Percentiles rank a stretch among this genome's conserved stretches.
phyloP scores from a whole-genome alignment of 2,329 filamentous ascomycete genomes.

The Ceratocystis lukuohia region DNA sequence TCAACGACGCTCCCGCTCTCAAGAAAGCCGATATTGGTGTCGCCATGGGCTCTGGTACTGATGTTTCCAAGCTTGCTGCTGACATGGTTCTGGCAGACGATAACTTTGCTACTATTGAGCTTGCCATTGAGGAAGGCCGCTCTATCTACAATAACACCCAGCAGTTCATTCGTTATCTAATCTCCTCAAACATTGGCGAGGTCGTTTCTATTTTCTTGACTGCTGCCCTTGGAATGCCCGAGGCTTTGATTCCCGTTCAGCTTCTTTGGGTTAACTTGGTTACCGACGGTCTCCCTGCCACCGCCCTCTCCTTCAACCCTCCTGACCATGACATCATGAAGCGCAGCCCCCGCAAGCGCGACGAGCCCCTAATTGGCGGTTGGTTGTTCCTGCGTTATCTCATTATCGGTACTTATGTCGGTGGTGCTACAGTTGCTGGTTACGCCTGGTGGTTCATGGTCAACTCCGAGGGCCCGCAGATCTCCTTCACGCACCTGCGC shows the following conservation, averaged over 20 bases:
- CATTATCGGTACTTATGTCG: slow-evolving; percentile 90
- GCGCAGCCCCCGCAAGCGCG: slow-evolving; percentile 76
- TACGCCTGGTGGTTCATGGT: slow-evolving; percentile 99
- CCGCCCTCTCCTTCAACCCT: slow-evolving; percentile 93
- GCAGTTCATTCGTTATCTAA: slow-evolving; percentile 97
- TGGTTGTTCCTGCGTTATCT: slow-evolving; percentile 98
- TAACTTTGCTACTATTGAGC: slow-evolving; percentile 96
- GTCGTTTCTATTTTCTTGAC: slow-evolving; percentile 98
- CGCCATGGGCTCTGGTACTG: slow-evolving; percentile 95
- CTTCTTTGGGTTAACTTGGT: slow-evolving; percentile 98
- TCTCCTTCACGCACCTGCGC: slow-evolving; percentile 74
- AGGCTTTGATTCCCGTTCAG: slow-evolving; percentile 92
- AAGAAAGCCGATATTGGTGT: slow-evolving; percentile 99
- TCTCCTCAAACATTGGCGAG: slow-evolving; percentile 97
- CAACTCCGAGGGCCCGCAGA: slow-evolving; percentile 78
- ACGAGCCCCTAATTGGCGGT: slow-evolving; percentile 81
- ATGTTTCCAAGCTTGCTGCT: slow-evolving; percentile 89
- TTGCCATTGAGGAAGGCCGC: slow-evolving; percentile 90
- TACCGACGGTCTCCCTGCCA: slow-evolving; percentile 91
- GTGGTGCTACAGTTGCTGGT: slow-evolving; percentile 83
- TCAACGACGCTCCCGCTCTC: slow-evolving; percentile 92
- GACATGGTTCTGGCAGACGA: slow-evolving; percentile 98
- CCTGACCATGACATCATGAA: slow-evolving; percentile 98
- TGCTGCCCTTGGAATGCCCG: slow-evolving; percentile 90
- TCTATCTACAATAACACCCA: slow-evolving; percentile 99